Evolutionary conservation across 495 filamentous ascomycete genomes (phyloP), one percentile per base, ranked within the genome.

Genomic region (Talaromyces nanjingensis): DNA sequence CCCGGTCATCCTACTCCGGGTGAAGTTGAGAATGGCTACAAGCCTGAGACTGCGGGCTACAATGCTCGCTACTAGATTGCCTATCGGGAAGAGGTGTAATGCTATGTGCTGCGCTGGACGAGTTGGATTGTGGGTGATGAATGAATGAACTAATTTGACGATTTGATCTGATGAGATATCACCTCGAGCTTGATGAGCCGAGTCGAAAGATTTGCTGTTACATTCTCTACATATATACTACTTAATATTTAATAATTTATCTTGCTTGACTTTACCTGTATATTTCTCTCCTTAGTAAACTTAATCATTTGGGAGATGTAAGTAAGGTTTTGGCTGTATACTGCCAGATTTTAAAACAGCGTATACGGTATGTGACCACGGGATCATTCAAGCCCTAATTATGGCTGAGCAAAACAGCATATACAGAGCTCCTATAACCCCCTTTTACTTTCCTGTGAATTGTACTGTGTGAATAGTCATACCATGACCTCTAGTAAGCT

Each of bases 1-100:
- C 73, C 72, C 22, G 71, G 62, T 37, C 74, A 77, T 59, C 73
- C 74, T 6, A 76, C 75, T 18, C 77, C 76, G 0, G 60, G 58
- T 2, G 76, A 80, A 11, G 73, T 81, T 37, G 74, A 79, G 69
- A 53, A 18, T 49, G 60, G 60, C 60, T 62, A 62, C n/a, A 62
- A 62, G 42, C 39, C 60, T 11, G 60, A 62, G 47, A 18, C 25
- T 16, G 18, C 3, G 12, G 27, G 56, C 14, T 49, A 53, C 42
- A 47, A 45, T 39, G 16, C 34, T 24, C 60, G 60, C 7, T 52
- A 34, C 7, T 62, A 62, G 52, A 2, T 4, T 56, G 22, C 2
- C 1, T 27, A 20, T 49, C 22, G n/a, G 42, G 6, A 16, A 45
- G 14, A 1, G 7, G 5, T 6, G 12, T 16, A 6, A 47, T 20